A percentile compares a stretch with the other conserved stretches of the same genome.
phyloP scores from a whole-genome alignment of 1,284 basidiomycete genomes.

The Neonothopanus nambi region DNA sequence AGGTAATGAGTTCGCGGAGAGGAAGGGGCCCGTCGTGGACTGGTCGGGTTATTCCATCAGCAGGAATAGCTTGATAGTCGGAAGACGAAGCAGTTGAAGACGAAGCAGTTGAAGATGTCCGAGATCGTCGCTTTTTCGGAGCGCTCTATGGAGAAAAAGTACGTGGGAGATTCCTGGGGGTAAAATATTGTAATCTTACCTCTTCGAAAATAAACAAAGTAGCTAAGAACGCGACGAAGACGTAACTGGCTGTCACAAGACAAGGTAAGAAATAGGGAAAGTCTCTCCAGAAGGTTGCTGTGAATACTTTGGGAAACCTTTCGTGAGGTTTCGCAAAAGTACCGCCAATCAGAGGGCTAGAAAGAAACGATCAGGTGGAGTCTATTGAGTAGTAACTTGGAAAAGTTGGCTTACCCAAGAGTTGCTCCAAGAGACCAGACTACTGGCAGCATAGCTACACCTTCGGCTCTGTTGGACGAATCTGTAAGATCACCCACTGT shows the following conservation, averaged over 20 bases:
- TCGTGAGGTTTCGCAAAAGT: slow-evolving; percentile 47
- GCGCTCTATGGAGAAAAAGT: background rate
- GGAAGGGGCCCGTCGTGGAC: slow-evolving; percentile 32
- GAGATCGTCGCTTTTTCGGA: slow-evolving; percentile 5
- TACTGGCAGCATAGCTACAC: slow-evolving; percentile 44
- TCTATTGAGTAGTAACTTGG: too few species aligned
- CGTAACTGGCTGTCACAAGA: slow-evolving; percentile 37
- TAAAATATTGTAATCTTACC: too few species aligned
- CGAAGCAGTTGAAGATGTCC: too few species aligned
- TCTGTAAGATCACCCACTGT: slow-evolving; percentile 49
- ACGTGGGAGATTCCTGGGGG: too few species aligned
- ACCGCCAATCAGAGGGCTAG: slow-evolving; percentile 42
- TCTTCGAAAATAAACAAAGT: slow-evolving; percentile 47
- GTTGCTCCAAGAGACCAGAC: slow-evolving; percentile 27
- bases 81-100: too few species aligned
- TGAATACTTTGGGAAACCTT: slow-evolving; percentile 46
- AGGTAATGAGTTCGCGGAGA: slow-evolving; percentile 48
- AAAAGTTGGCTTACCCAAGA: slow-evolving; percentile 36
- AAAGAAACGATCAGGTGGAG: too few species aligned
- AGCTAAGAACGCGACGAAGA: slow-evolving; percentile 37
- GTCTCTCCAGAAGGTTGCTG: slow-evolving; percentile 44
- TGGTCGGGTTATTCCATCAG: slow-evolving; percentile 16
- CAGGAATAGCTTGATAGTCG: too few species aligned
- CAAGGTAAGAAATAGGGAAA: slow-evolving; percentile 63
- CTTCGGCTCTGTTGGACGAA: slow-evolving; percentile 45